Conservation (phyloP, 2,329 filamentous ascomycete genomes). For the Cercospora janseana region DNA sequence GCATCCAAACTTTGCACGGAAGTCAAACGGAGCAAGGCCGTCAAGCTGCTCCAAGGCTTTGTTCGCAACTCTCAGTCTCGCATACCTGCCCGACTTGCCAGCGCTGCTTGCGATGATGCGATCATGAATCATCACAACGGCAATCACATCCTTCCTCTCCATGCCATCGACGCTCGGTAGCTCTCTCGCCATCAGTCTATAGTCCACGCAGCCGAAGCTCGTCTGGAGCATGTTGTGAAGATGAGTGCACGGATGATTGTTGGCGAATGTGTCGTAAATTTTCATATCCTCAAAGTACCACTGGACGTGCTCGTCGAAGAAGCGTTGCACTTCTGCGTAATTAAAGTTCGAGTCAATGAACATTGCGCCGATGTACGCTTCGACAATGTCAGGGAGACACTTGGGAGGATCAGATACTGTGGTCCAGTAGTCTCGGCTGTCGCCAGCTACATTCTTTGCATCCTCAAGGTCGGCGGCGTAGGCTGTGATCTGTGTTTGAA, state of each 20-base stretch:
- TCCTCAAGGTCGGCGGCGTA: slow-evolving; percentile 60
- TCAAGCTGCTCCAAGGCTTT: slow-evolving; percentile 54
- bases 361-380: slow-evolving; percentile 83
- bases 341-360: slow-evolving; percentile 87
- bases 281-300: slow-evolving; percentile 83
- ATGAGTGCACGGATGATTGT: slow-evolving; percentile 73
- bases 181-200: slow-evolving; percentile 56
- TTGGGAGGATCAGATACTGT: slow-evolving; percentile 65
- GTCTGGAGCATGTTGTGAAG: slow-evolving; percentile 63
- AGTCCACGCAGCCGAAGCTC: slow-evolving; percentile 64
- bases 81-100: slow-evolving; percentile 66
- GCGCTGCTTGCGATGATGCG: slow-evolving; percentile 62
- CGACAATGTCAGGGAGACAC: slow-evolving; percentile 79
- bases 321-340: slow-evolving; percentile 68
- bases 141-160: slow-evolving; percentile 54
- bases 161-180: slow-evolving; percentile 49
- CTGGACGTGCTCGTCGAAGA: slow-evolving; percentile 72
- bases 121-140: slow-evolving; percentile 74
- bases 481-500: slow-evolving; percentile 51
- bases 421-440: slow-evolving; percentile 67
- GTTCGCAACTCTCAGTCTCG: slow-evolving; percentile 66
- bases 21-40: slow-evolving; percentile 56
- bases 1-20: slow-evolving; percentile 61
- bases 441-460: slow-evolving; percentile 50
- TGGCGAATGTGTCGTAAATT: slow-evolving; percentile 83